phyloP scores from a whole-genome alignment of 164 flowering plant genomes.

The Euptelea pleiosperma region DNA sequence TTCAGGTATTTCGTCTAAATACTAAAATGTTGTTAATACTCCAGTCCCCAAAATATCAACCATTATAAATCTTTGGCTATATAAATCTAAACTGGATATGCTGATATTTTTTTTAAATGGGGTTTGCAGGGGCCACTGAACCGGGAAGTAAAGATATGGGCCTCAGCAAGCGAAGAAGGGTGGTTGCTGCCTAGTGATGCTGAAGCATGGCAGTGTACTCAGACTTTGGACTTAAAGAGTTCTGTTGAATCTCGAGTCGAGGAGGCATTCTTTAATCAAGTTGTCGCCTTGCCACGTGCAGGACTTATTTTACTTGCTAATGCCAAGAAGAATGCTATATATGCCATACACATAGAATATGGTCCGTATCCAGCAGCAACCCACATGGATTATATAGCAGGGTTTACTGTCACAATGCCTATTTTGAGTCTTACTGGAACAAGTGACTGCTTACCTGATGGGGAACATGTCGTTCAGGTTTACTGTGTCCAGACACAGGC shows the following conservation, averaged over 20 bases:
- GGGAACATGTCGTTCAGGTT: conserved; percentile 70
- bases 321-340: conserved; percentile 92
- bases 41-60: not conserved
- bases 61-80: not conserved
- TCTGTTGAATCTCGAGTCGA: conserved; percentile 55
- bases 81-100: not conserved
- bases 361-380: conserved; percentile 71
- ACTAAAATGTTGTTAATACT: too few relatives aligned
- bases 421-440: conserved; percentile 97
- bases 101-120: not conserved
- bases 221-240: conserved; percentile 79
- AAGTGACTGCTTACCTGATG: conserved; percentile 56
- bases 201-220: conserved; percentile 85
- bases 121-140: conserved; percentile 71
- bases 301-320: conserved; percentile 80
- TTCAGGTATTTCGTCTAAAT: too few relatives aligned
- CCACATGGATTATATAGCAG: conserved; percentile 89
- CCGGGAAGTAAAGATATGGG: conserved; percentile 84
- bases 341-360: conserved; percentile 86
- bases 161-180: conserved; percentile 83
- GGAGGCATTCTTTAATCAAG: conserved; percentile 96
- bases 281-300: conserved; percentile 62
- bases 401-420: conserved; percentile 95
- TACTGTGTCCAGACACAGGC: conserved; percentile 99
- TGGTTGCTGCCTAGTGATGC: conserved; percentile 85